These are phyloP conservation scores for Eucalyptus sp. DNA, from an alignment of 345 rosid species.

Conservation along the genomic window DNA sequence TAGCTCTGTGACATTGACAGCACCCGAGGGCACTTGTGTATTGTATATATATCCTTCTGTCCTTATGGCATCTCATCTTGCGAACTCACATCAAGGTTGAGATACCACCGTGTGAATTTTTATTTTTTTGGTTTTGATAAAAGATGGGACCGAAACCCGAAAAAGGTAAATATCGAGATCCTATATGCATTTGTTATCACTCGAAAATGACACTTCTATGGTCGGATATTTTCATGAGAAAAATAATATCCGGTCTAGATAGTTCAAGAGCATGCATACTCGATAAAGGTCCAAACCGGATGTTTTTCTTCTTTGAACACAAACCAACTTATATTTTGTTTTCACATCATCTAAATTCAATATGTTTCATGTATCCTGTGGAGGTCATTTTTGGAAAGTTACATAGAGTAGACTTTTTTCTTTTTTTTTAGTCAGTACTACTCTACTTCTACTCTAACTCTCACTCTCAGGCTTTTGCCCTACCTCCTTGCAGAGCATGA, in stretches of 20 bases:
- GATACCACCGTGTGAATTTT: background rate
- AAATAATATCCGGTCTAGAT: background rate
- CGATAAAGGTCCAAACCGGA: background rate
- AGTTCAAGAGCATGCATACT: background rate
- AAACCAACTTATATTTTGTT: background rate
- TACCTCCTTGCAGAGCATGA: accelerated
- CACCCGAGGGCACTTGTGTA: background rate
- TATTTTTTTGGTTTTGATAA: background rate
- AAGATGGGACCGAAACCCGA: background rate
- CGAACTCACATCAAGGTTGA: background rate
- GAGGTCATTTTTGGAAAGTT: too few species aligned
- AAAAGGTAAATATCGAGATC: background rate
- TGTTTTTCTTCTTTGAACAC: background rate
- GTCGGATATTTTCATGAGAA: background rate
- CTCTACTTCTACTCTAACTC: too few species aligned
- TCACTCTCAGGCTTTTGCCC: accelerated
- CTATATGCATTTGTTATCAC: background rate
- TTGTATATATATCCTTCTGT: background rate
- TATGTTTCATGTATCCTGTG: too few species aligned
- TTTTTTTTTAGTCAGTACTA: too few species aligned
- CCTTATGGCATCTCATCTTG: background rate
- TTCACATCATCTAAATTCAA: background rate
- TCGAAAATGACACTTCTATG: background rate
- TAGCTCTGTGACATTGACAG: background rate
- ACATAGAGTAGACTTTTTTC: too few species aligned